Conservation (phyloP, 768 basidiomycete species). For the Tylopilus balloui region DNA sequence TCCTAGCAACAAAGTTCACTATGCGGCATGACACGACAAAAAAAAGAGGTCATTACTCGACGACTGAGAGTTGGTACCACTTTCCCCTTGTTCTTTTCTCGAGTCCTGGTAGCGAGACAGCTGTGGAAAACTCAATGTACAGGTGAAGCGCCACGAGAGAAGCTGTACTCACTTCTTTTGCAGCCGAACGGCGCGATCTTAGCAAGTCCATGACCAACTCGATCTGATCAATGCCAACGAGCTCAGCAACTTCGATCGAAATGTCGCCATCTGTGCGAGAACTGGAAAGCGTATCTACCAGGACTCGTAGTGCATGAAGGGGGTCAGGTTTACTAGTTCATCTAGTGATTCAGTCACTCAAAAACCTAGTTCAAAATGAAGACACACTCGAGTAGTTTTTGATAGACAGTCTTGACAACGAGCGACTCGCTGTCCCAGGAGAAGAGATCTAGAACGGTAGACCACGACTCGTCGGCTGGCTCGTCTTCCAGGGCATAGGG, state of each 20-base stretch:
- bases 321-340: conserved; percentile 12
- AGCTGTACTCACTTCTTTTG: conserved; percentile 41
- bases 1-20: conserved; percentile 1
- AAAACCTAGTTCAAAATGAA: background rate
- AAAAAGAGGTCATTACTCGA: conserved; percentile 8
- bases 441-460: conserved; percentile 35
- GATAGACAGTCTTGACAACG: conserved; percentile 4
- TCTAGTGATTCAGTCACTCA: conserved; percentile 2
- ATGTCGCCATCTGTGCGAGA: conserved; percentile 61
- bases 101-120: conserved; percentile 11
- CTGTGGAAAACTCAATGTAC: conserved; percentile 7
- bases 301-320: conserved; percentile 8
- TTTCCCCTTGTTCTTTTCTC: background rate
- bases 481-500: conserved; percentile 11
- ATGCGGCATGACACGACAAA: background rate
- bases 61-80: background rate
- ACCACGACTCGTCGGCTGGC: conserved; percentile 19
- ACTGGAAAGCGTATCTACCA: conserved; percentile 44
- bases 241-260: conserved; percentile 71
- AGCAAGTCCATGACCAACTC: conserved; percentile 74
- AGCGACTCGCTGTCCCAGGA: background rate
- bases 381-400: conserved; percentile 17
- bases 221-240: conserved; percentile 81
- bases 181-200: conserved; percentile 45
- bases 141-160: background rate